Conservation (phyloP, 768 basidiomycete genomes). For the Kwoniella dendrophila region DNA sequence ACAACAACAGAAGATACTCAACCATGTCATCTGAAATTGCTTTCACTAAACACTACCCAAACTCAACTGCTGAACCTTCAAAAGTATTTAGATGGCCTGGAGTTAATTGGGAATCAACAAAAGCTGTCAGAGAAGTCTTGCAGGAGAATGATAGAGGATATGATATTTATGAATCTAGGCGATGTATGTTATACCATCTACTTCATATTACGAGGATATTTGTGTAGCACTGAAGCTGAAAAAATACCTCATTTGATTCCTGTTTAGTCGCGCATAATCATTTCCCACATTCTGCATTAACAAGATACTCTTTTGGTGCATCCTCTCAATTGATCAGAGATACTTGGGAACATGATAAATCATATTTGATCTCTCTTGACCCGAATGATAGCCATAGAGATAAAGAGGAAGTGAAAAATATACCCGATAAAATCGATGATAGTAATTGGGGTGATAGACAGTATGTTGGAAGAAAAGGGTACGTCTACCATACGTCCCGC, state of each 20-base stretch:
- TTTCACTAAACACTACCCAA: constrained; percentile 26
- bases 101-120: constrained; percentile 30
- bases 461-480: constrained; percentile 37
- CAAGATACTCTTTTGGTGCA: constrained; percentile 44
- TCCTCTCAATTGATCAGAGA: constrained; percentile 32
- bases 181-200: constrained; percentile 24
- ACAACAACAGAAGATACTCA: neutral
- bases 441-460: constrained; percentile 39
- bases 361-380: constrained; percentile 30
- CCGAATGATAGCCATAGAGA: constrained; percentile 15
- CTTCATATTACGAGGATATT: neutral
- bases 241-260: no score
- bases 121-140: constrained; percentile 24
- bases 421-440: constrained; percentile 29
- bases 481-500: no score
- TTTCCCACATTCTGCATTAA: constrained; percentile 42
- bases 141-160: constrained; percentile 43
- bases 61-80: constrained; percentile 32
- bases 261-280: constrained; percentile 42
- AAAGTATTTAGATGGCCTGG: constrained; percentile 38
- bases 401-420: constrained; percentile 9
- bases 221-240: neutral
- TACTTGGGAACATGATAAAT: constrained; percentile 28
- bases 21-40: constrained; percentile 5
- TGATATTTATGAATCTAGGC: constrained; percentile 34